Conservation (phyloP, 345 rosid genomes). For the Populus ilicifolia region DNA sequence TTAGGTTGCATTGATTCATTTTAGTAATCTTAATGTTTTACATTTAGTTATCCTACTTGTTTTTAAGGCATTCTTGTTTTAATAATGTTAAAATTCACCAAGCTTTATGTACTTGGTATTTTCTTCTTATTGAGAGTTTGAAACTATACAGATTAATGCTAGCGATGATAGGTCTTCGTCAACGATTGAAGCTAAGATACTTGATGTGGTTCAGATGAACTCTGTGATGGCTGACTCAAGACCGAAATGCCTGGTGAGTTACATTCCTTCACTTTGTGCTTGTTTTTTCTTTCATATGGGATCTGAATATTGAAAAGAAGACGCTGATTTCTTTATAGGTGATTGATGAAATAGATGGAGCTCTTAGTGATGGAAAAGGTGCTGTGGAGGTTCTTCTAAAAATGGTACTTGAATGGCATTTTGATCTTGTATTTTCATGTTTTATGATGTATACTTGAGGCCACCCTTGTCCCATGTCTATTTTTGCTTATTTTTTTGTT, state of each 20-base stretch:
- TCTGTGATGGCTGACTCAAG: conserved; percentile 84
- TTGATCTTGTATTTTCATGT: conserved; percentile 5
- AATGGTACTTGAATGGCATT: conserved; percentile 55
- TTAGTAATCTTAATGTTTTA: background rate
- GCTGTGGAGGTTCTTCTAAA: conserved; percentile 88
- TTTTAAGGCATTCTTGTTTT: background rate
- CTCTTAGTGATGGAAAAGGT: conserved; percentile 96
- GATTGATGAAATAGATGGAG: conserved; percentile 99
- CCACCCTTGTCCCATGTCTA: background rate
- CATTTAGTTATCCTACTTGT: background rate
- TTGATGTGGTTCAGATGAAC: conserved; percentile 95
- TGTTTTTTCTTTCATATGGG: conserved; percentile 1
- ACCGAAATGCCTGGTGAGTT: conserved; percentile 87
- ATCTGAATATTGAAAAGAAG: conserved; percentile 1
- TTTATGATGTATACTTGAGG: conserved; percentile 2
- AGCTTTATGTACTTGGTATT: background rate
- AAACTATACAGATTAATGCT: conserved; percentile 71
- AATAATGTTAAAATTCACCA: background rate
- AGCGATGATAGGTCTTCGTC: conserved; percentile 93
- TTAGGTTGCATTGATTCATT: background rate
- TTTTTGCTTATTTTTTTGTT: background rate
- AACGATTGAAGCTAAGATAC: conserved; percentile 83
- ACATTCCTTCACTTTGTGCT: conserved; percentile 4
- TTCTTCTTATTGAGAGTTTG: conserved; percentile 12
- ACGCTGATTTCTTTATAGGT: conserved; percentile 47